Evolutionary conservation across 306 rosid genomes (phyloP), one percentile per base, ranked within the genome.

Genomic region (Carpinus fangiana): DNA sequence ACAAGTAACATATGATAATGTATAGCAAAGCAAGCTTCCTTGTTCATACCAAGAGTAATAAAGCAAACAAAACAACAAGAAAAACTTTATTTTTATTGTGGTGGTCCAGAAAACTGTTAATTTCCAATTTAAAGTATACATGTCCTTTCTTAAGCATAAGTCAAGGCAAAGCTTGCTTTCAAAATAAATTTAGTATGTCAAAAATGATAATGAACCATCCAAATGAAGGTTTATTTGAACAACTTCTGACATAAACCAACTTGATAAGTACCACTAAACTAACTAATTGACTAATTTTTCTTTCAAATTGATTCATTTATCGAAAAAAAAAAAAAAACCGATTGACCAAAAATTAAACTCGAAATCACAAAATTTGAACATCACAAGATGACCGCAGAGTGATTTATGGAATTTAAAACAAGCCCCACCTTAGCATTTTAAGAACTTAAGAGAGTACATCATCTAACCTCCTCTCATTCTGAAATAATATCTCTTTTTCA

Each of bases 121-220:
- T 20, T 18, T 21, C 51, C 5, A 53, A 64, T 7, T 61, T 66
- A 31, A 60, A 66, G 31, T 57, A 34, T 28, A 46, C 2, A 41
- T n/a, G n/a, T 17, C 48, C 62, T 46, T 8, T 66, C 57, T 38
- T 52, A 23, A 71, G 28, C 36, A 66, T 38, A 70, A 73, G 41
- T 55, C 28, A 55, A 18, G 61, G 17, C 66, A 55, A 54, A 64
- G 41, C 36, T 57, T 48, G 34, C 55, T 65, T 36, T 3, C 67
- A 76, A 71, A 53, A 55, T 8, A n/a, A 77, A 84, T 6, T 4
- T 48, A 66, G 23, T 2, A 69, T 21, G 66, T 36, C 60, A 69
- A 38, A 55, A 18, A 10, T 36, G 13, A 64, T 20, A 59, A 70
- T 23, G 65, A 48, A 38, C 56, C 7, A 61, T 43, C 45, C 46